phyloP scores from a whole-genome alignment of 2,329 filamentous ascomycete species.

The Cordyceps farinosa region DNA sequence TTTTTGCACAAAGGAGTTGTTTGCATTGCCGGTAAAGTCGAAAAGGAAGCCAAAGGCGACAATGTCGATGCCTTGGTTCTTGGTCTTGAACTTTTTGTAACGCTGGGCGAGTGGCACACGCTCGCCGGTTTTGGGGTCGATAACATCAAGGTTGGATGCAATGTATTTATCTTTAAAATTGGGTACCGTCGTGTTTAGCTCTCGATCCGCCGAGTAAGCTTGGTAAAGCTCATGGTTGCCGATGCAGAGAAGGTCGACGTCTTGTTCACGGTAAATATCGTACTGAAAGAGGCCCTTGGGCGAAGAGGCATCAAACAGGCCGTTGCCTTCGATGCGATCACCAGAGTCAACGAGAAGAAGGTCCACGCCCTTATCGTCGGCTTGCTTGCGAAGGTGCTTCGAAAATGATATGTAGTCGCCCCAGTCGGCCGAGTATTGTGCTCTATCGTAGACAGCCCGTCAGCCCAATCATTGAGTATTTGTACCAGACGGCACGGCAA shows the following conservation, averaged over 20 bases:
- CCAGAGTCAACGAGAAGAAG: slow-evolving; percentile 93
- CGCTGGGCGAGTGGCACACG: slow-evolving; percentile 73
- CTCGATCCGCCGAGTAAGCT: slow-evolving; percentile 69
- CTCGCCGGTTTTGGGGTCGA: slow-evolving; percentile 67
- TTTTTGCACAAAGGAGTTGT: slow-evolving; percentile 80
- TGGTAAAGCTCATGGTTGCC: slow-evolving; percentile 97
- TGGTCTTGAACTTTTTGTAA: slow-evolving; percentile 86
- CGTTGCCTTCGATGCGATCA: slow-evolving; percentile 90
- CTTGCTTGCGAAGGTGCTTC: slow-evolving; percentile 72
- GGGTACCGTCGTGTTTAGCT: slow-evolving; percentile 76
- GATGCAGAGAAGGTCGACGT: slow-evolving; percentile 78
- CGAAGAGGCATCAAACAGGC: slow-evolving; percentile 82
- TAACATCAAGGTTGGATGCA: slow-evolving; percentile 89
- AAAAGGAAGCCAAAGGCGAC: slow-evolving; percentile 93
- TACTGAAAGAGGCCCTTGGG: slow-evolving; percentile 88
- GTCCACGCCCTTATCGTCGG: slow-evolving; percentile 75
- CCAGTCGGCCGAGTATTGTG: slow-evolving; percentile 94
- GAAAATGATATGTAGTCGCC: slow-evolving; percentile 96
- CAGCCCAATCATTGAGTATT: not conserved
- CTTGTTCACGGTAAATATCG: slow-evolving; percentile 78
- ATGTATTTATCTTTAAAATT: slow-evolving; percentile 79
- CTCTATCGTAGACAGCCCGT: slow-evolving; percentile 41
- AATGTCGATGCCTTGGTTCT: slow-evolving; percentile 79
- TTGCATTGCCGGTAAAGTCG: slow-evolving; percentile 84
- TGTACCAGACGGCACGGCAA: slow-evolving; percentile 16